Base-by-base conservation (phyloP, 73 alveolate genomes). In the Blepharisma stoltei region DNA sequence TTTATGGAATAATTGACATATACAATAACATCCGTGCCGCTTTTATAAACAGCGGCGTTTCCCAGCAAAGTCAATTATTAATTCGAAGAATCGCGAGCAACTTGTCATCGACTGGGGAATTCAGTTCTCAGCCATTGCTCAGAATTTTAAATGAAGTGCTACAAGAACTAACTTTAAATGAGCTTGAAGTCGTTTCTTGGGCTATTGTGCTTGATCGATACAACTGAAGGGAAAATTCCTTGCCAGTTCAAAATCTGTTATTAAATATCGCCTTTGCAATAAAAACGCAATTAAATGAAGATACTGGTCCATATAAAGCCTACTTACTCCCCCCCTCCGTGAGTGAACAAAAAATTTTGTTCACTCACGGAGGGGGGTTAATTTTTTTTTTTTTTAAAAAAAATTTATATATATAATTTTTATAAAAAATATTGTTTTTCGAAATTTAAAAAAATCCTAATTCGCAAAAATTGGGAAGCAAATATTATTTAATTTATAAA, bases 1-100 rank as follows among this genome's bases (percentile, higher is more conserved):
- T n/a, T n/a, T n/a, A n/a, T n/a, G n/a, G n/a, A n/a, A n/a, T n/a
- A 25, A 20, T 60, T 9, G 73, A 60, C 46, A 14, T 20, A 14
- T 60, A 60, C 46, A 9, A 60, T 9, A 38, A 60, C 18, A n/a
- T 1, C 3, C 46, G 23, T 25, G 14, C 48, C 18, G 11, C 14
- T 1, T 60, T 60, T 5, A 60, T 60, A 8, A 14, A 38, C 14
- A 38, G 23, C 11, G 73, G 73, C n/a, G 23, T 60, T 25, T 60
- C 73, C 14, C 73, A 60, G 23, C 73, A 60, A 25, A 60, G 73
- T 25, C 73, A 60, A 25, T 38, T 14, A 14, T 38, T 60, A 14
- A 18, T 60, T 14, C 38, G 73, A 9, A 60, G 23, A 25, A 60
- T 60, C 2, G 11, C 46, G 5, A 8, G 18, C 11, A 60, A 25